Evolutionary conservation across 495 filamentous ascomycete genomes (phyloP).

Genomic region (Penicillium egyptiacum): DNA sequence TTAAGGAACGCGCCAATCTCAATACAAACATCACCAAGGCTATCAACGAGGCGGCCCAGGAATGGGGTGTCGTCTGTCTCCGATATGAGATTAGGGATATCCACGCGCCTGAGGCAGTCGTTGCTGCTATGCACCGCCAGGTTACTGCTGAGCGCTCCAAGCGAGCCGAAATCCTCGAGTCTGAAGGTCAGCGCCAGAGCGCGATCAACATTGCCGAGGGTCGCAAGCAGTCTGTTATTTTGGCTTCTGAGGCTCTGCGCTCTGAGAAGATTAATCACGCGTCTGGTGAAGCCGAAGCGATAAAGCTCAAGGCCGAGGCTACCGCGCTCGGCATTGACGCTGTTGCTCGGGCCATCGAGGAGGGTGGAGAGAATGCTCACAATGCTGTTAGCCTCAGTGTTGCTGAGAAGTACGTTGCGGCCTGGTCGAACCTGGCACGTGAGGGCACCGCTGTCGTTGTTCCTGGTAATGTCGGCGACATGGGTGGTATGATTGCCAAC

Average conservation of each 20-base stretch:
- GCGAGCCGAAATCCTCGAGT: conserved; percentile 94
- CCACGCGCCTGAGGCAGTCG: conserved; percentile 89
- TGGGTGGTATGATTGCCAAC: conserved; percentile 94
- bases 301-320: conserved; percentile 77
- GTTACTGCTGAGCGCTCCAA: conserved; percentile 96
- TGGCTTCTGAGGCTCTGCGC: conserved; percentile 89
- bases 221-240: conserved; percentile 89
- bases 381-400: conserved; percentile 80
- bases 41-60: conserved; percentile 95
- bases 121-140: conserved; percentile 96
- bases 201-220: conserved; percentile 99
- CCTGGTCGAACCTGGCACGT: conserved; percentile 86
- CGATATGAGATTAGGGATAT: conserved; percentile 98
- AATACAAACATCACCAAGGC: conserved; percentile 97
- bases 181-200: conserved; percentile 90
- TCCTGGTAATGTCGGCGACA: conserved; percentile 95
- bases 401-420: conserved; percentile 97
- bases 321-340: conserved; percentile 87
- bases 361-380: conserved; percentile 72
- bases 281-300: conserved; percentile 89
- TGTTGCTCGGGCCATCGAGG: conserved; percentile 69
- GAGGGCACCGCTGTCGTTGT: conserved; percentile 94
- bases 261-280: conserved; percentile 91
- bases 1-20: conserved; percentile 91
- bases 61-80: conserved; percentile 94